phyloP scores from a whole-genome alignment of 2,329 filamentous ascomycete genomes.

The Aspergillus neotritici region DNA sequence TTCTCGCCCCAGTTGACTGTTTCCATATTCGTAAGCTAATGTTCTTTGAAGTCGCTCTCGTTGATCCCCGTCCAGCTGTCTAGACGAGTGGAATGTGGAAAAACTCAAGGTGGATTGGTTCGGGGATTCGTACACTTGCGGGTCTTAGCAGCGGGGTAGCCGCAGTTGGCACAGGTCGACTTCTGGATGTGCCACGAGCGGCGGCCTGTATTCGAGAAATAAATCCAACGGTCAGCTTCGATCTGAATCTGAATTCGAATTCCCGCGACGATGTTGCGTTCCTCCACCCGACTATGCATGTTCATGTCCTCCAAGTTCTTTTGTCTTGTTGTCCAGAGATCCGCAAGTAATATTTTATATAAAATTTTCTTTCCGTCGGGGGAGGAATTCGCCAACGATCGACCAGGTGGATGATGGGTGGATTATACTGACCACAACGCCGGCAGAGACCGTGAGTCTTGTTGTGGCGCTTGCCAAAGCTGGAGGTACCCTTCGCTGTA shows the following conservation, averaged over 20 bases:
- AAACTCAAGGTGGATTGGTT: slow-evolving; percentile 4
- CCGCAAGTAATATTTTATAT: no score
- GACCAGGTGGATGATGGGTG: slow-evolving; percentile 5
- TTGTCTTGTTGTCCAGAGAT: slow-evolving; percentile 11
- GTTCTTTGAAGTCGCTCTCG: slow-evolving; percentile 5
- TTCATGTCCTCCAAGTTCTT: neutral
- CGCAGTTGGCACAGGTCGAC: slow-evolving; percentile 93
- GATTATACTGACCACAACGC: slow-evolving; percentile 78
- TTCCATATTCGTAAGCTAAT: slow-evolving; percentile 25
- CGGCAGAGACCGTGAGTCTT: slow-evolving; percentile 98
- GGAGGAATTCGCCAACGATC: no score
- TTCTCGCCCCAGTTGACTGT: slow-evolving; percentile 99
- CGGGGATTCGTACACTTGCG: slow-evolving; percentile 78
- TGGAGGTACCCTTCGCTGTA: slow-evolving; percentile 66
- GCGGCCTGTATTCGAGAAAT: slow-evolving; percentile 57
- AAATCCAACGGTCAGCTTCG: slow-evolving; percentile 28
- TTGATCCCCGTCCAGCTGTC: slow-evolving; percentile 10
- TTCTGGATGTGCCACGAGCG: slow-evolving; percentile 99
- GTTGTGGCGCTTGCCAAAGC: slow-evolving; percentile 82
- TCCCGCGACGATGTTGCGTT: no score
- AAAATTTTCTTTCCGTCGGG: slow-evolving; percentile 1
- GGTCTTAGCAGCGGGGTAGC: slow-evolving; percentile 94
- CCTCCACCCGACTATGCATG: no score
- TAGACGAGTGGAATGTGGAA: slow-evolving; percentile 6
- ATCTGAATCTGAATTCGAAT: slow-evolving; percentile 2